Percentiles rank a stretch among this genome's conserved stretches.
These are phyloP conservation scores for Fusarium drepaniforme DNA, from an alignment of 2,329 filamentous ascomycete genomes.

Conservation along the genomic window DNA sequence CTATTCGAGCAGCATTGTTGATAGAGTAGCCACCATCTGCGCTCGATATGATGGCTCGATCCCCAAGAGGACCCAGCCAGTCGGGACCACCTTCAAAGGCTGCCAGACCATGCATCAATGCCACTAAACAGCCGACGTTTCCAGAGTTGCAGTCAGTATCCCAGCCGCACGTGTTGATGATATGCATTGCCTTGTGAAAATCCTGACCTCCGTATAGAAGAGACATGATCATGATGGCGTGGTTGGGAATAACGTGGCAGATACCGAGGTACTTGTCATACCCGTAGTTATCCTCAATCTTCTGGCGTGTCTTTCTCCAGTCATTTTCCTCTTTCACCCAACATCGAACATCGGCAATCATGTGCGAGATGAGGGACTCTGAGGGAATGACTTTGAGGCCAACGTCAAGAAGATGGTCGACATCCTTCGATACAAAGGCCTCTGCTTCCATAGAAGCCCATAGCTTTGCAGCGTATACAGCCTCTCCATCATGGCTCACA, in stretches of 20 bases:
- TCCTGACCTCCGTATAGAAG: neutral
- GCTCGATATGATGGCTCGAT: constrained; percentile 15
- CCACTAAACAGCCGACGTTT: constrained; percentile 1
- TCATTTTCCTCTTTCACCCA: constrained; percentile 40
- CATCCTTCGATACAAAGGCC: constrained; percentile 49
- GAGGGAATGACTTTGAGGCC: constrained; percentile 45
- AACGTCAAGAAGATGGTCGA: constrained; percentile 46
- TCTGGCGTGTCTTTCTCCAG: constrained; percentile 50
- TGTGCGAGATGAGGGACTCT: constrained; percentile 43
- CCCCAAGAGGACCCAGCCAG: constrained; percentile 14
- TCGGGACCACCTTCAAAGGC: constrained; percentile 8
- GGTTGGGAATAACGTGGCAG: constrained; percentile 7
- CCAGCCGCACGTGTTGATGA: constrained; percentile 10
- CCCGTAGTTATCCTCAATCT: constrained; percentile 48
- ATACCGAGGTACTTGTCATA: constrained; percentile 46
- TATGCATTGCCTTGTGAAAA: constrained; percentile 9
- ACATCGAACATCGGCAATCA: constrained; percentile 47
- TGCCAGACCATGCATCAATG: neutral
- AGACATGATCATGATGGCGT: constrained; percentile 9
- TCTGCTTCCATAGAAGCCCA: constrained; percentile 56
- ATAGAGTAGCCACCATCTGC: constrained; percentile 15
- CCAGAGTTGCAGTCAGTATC: constrained; percentile 9
- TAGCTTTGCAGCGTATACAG: constrained; percentile 51
- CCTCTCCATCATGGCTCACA: constrained; percentile 55
- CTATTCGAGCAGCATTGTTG: constrained; percentile 8